phyloP scores from a whole-genome alignment of 257 asterid genomes.

The Salvia miltiorrhiza region DNA sequence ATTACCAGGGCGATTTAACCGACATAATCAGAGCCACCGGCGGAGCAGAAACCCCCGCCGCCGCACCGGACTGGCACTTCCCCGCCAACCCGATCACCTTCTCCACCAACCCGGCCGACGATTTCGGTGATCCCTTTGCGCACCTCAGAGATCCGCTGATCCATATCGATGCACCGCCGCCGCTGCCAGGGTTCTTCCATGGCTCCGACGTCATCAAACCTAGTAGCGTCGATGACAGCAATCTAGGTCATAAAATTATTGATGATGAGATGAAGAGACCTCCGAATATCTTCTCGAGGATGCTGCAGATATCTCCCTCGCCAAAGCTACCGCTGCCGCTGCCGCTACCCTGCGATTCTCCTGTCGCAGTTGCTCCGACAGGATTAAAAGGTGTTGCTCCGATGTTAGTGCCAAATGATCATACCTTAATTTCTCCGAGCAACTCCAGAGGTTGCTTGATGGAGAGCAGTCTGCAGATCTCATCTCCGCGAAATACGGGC shows the following conservation, averaged over 20 bases:
- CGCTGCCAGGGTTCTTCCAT: constrained; percentile 26
- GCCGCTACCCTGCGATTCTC: constrained; percentile 28
- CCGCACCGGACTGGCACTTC: constrained; percentile 46
- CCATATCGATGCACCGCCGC: constrained; percentile 20
- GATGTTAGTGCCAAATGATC: constrained; percentile 24
- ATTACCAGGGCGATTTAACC: constrained; percentile 69
- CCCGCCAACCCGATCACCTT: constrained; percentile 26
- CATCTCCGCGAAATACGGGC: constrained; percentile 93
- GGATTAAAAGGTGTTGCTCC: constrained; percentile 14
- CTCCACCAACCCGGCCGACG: constrained; percentile 38
- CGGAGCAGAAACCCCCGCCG: not conserved
- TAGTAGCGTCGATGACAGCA: not conserved
- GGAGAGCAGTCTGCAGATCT: constrained; percentile 69
- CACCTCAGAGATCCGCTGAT: constrained; percentile 72
- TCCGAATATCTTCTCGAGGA: constrained; percentile 55
- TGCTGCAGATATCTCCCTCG: constrained; percentile 75
- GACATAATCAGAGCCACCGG: constrained; percentile 64
- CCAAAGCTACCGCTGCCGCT: constrained; percentile 32
- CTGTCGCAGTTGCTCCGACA: constrained; percentile 21
- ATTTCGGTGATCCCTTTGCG: constrained; percentile 78
- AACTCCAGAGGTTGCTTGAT: constrained; percentile 46
- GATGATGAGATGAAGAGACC: constrained; percentile 44
- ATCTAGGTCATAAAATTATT: constrained; percentile 3
- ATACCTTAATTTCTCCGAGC: constrained; percentile 22
- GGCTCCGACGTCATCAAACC: constrained; percentile 15